Evolutionary conservation across 2,329 filamentous ascomycete genomes (phyloP).

Genomic region (Botryotinia calthae): DNA sequence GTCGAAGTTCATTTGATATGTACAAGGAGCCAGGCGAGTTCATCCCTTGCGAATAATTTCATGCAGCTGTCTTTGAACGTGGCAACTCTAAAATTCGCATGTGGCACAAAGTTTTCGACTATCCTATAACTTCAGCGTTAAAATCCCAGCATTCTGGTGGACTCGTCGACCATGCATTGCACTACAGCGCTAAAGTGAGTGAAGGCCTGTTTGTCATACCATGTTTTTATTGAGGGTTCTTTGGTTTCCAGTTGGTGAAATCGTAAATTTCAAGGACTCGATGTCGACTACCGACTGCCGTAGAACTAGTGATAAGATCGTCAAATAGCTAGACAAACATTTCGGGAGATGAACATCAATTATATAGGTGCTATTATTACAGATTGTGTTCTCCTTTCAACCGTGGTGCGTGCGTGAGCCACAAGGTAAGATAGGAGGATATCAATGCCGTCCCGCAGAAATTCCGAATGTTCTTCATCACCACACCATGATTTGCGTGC

Average conservation of each 20-base stretch:
- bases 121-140: background rate
- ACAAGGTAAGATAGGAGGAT: slow-evolving; percentile 7
- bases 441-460: background rate
- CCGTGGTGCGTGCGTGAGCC: background rate
- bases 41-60: slow-evolving; percentile 14
- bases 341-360: background rate
- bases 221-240: background rate
- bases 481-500: background rate
- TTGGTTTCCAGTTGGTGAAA: background rate
- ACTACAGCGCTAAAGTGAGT: slow-evolving; percentile 6
- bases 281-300: background rate
- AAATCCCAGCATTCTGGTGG: slow-evolving; percentile 6
- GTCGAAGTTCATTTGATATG: background rate
- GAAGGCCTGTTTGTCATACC: background rate
- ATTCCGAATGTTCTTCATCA: background rate
- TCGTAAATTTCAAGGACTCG: background rate
- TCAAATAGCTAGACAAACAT: background rate
- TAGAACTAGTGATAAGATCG: background rate
- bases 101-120: slow-evolving; percentile 14
- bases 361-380: background rate
- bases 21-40: background rate
- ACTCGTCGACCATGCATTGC: slow-evolving; percentile 3
- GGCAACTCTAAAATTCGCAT: slow-evolving; percentile 16
- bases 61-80: slow-evolving; percentile 24
- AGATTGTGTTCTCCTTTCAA: background rate